Evolutionary conservation across 176 grass and related monocot genomes (phyloP), one percentile per base, ranked within the genome.

Genomic region (Zoysia pacifica): DNA sequence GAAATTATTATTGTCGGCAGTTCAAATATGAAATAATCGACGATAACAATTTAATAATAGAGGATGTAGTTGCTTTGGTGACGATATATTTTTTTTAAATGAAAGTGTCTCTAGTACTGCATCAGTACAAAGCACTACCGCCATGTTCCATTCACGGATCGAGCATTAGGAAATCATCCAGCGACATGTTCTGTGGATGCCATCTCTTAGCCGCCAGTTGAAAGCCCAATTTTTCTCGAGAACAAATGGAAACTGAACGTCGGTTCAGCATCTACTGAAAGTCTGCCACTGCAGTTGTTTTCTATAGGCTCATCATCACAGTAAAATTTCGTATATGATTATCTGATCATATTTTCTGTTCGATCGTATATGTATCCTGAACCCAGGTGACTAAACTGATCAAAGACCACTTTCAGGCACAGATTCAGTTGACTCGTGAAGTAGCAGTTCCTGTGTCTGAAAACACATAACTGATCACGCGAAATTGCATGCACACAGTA

Each of bases 61-160:
- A 49, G 6, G 7, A 1, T 1, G 11, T 3, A 5, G 12, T 13
- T 52, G 50, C 14, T 52, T 52, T 28, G 28, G 28, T 28, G 28
- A 28, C 0, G 28, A 28, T 28, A 28, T 0, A 28, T 28, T 28
- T 28, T 28, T 28, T 28, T 28, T 28, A 28, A 28, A 28, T 28
- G 28, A 28, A 28, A 28, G 9, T 41, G 7, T 9, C 40, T 10
- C 19, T 62, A 9, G 60, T 62, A 11, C 12, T 62, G 60, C 12
- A 13, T 10, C 4, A 64, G 62, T 62, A 62, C 59, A 64, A 64
- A 65, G 1, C 2, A 18, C 45, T 64, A 14, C 4, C 48, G 13
- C 73, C 73, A 76, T 62, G 56, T 75, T 75, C n/a, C 73, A 15
- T 75, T 75, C n/a, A 47, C 55, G 44, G 73, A 38, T 11, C 11